Evolutionary conservation across 371 early-diverging fungal species (phyloP).

Genomic region (Rhizomucor miehei): DNA sequence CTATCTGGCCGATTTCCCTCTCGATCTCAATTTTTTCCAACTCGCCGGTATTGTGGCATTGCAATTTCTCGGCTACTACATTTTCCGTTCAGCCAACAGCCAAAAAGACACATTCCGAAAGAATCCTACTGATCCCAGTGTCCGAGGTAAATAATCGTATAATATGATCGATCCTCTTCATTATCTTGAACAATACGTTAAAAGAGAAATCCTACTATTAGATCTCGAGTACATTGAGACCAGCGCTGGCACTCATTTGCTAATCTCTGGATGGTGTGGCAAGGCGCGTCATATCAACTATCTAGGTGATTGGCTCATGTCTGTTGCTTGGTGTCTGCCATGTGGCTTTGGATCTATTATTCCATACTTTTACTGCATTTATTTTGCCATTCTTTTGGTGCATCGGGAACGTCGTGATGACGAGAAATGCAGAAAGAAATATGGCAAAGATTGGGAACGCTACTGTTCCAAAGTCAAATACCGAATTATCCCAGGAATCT

Average conservation of each 20-base stretch:
- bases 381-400: conserved; percentile 82
- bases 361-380: conserved; percentile 92
- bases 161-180: background rate
- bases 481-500: conserved; percentile 78
- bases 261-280: conserved; percentile 94
- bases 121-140: conserved; percentile 62
- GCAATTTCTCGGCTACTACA: conserved; percentile 68
- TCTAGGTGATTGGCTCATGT: conserved; percentile 87
- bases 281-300: conserved; percentile 91
- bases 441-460: conserved; percentile 88
- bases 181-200: no score
- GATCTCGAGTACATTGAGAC: conserved; percentile 83
- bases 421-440: conserved; percentile 84
- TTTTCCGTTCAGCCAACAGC: conserved; percentile 85
- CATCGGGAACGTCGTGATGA: conserved; percentile 91
- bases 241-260: conserved; percentile 70
- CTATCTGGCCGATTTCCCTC: conserved; percentile 73
- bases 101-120: conserved; percentile 87
- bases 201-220: no score
- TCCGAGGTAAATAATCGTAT: conserved; percentile 45
- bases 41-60: conserved; percentile 51
- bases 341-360: conserved; percentile 63
- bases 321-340: conserved; percentile 82
- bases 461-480: conserved; percentile 85
- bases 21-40: conserved; percentile 39